phyloP scores from a whole-genome alignment of 768 basidiomycete species.

The Trametes coccinea region DNA sequence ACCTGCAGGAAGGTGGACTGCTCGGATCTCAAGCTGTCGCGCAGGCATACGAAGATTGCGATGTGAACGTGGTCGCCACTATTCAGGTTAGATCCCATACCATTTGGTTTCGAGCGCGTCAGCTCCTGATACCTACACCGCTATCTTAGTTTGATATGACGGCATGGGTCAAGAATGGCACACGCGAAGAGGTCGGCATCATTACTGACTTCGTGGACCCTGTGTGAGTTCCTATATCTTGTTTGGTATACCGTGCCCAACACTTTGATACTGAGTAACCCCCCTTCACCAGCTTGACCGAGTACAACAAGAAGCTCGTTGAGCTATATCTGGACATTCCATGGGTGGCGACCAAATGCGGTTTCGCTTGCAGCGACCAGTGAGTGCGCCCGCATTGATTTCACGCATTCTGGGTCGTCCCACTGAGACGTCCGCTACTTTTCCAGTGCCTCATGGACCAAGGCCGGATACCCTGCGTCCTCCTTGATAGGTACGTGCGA shows the following conservation, averaged over 20 bases:
- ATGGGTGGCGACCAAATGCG: slow-evolving; percentile 85
- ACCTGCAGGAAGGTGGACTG: slow-evolving; percentile 70
- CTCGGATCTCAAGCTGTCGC: slow-evolving; percentile 92
- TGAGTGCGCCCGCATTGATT: slow-evolving; percentile 34
- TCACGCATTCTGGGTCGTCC: slow-evolving; percentile 18
- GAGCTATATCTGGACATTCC: slow-evolving; percentile 82
- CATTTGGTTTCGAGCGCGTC: slow-evolving; percentile 10
- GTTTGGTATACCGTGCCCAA: too few species aligned
- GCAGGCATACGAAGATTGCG: slow-evolving; percentile 61
- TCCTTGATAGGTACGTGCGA: slow-evolving; percentile 72
- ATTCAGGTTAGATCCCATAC: slow-evolving; percentile 55
- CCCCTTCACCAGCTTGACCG: slow-evolving; percentile 57
- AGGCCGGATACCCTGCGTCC: slow-evolving; percentile 80
- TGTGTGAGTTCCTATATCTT: slow-evolving; percentile 10
- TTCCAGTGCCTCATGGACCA: slow-evolving; percentile 75
- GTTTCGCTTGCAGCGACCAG: slow-evolving; percentile 95
- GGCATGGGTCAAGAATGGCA: slow-evolving; percentile 82
- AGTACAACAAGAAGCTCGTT: slow-evolving; percentile 77
- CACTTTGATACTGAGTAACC: too few species aligned
- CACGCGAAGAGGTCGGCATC: slow-evolving; percentile 67
- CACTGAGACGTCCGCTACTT: slow-evolving; percentile 26
- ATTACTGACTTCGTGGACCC: slow-evolving; percentile 80
- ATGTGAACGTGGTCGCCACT: slow-evolving; percentile 76
- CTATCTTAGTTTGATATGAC: slow-evolving; percentile 80
- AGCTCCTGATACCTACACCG: not conserved